Evolutionary conservation across 345 rosid species (phyloP), one percentile per base, ranked within the genome.

Genomic region (Hibiscus tridactylites): DNA sequence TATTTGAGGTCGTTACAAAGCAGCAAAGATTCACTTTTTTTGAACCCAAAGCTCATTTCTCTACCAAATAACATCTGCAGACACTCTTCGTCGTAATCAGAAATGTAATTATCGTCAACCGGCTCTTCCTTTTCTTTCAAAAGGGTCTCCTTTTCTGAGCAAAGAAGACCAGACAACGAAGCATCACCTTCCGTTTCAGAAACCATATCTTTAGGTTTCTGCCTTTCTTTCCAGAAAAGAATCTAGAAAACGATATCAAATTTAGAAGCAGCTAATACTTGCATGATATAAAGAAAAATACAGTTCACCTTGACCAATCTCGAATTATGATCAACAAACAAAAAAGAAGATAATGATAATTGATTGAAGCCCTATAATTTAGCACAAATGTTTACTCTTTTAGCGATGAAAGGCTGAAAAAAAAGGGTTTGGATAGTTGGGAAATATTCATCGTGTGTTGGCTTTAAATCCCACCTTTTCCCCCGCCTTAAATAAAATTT

Each of bases 11-110:
- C 72, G 39, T 76, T 68, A 44, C 57, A 71, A 31, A 70, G 57
- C 56, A 67, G 71, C 70, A 65, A 65, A 31, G 82, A 71, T 64
- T 68, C 79, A 62, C 62, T 73, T 17, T 50, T 70, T 59, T 62
- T 65, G 65, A 74, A 78, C 53, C 83, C 86, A 50, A 68, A 73
- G 61, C 3, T 73, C 33, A 49, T 76, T 78, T 88, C 93, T 76
- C 71, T 82, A 37, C 76, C 70, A 65, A 79, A 17, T 75, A 88
- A 68, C 75, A 73, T 68, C 61, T 71, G 59, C 69, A 82, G 19
- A 68, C 71, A 71, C 78, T 78, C 81, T 3, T 80, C 87, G 54
- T 78, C 84, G 9, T 58, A 24, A 15, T 17, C 65, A 37, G 28
- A 2, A 78, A 16, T 58, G 62, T 21, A 58, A 24, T 42, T 1